Evolutionary conservation across 176 grass and related monocot species (phyloP).

Genomic region (Oryza meridionalis): DNA sequence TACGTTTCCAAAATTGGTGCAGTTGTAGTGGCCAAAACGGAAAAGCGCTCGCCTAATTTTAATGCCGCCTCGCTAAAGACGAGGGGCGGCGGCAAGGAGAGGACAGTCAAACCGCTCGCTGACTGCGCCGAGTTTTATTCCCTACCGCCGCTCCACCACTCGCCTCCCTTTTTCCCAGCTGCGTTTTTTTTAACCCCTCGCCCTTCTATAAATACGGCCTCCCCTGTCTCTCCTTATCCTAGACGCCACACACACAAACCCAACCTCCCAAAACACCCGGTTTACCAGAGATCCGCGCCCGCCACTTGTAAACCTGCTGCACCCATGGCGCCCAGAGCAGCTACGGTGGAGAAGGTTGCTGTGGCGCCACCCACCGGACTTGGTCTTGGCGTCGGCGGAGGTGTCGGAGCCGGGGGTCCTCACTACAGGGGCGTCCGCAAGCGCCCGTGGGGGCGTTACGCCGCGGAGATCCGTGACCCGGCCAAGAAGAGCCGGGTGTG

Average conservation of each 20-base stretch:
- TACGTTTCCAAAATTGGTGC: slow-evolving; percentile 8
- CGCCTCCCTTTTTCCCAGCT: slow-evolving; percentile 30
- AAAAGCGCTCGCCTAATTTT: slow-evolving; percentile 43
- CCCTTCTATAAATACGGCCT: slow-evolving; percentile 43
- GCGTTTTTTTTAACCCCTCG: slow-evolving; percentile 47
- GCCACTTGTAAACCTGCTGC: slow-evolving; percentile 28
- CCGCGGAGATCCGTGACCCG: slow-evolving; percentile 97
- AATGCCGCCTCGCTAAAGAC: slow-evolving; percentile 48
- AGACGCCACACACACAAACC: background rate
- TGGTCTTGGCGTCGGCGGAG: slow-evolving; percentile 22
- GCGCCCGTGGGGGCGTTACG: slow-evolving; percentile 86
- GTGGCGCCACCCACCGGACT: slow-evolving; percentile 22
- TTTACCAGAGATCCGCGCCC: slow-evolving; percentile 14
- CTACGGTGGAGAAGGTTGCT: slow-evolving; percentile 30
- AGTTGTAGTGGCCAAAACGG: background rate
- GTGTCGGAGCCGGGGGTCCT: slow-evolving; percentile 7
- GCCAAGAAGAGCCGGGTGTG: slow-evolving; percentile 92
- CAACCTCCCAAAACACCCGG: slow-evolving; percentile 26
- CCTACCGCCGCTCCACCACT: slow-evolving; percentile 62
- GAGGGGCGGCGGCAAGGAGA: slow-evolving; percentile 56
- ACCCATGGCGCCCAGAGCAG: slow-evolving; percentile 47
- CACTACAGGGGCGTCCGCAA: slow-evolving; percentile 86
- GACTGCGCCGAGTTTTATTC: slow-evolving; percentile 73
- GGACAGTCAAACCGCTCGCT: slow-evolving; percentile 86
- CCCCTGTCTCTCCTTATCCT: slow-evolving; percentile 36